Percentiles rank a stretch among this genome's conserved stretches.
Conservation (phyloP, 306 rosid species). For the Cucurbita pepo region DNA sequence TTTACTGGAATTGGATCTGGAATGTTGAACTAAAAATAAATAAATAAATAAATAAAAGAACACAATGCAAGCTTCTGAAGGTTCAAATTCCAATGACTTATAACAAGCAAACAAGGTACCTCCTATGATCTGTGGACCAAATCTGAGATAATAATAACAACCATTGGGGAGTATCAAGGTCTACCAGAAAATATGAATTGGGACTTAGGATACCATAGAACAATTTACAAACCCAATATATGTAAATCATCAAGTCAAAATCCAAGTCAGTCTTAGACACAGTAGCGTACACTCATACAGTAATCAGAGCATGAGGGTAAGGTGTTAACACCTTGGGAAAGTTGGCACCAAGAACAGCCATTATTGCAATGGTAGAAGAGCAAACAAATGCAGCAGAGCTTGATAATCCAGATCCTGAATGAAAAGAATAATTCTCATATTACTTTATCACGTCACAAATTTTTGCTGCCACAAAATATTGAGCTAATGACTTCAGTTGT, state of each 20-base stretch:
- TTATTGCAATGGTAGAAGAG: conserved; percentile 82
- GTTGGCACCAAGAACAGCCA: conserved; percentile 76
- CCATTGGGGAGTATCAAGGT: background rate
- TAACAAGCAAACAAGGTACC: background rate
- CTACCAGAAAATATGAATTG: background rate
- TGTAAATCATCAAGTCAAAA: background rate
- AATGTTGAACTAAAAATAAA: background rate
- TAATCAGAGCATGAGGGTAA: background rate
- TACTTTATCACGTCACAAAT: background rate
- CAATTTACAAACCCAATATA: background rate
- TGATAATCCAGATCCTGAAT: conserved; percentile 85
- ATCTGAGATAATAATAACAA: background rate
- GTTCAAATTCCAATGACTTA: no score
- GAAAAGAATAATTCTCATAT: background rate
- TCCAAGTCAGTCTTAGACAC: background rate
- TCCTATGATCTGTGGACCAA: background rate
- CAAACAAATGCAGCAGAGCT: conserved; percentile 98
- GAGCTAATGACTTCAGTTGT: background rate
- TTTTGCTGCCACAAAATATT: background rate
- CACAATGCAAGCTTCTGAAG: background rate
- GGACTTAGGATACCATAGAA: background rate
- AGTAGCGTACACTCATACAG: background rate
- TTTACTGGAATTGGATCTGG: background rate
- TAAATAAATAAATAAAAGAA: no score
- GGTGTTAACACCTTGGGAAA: conserved; percentile 54